phyloP scores from a whole-genome alignment of 1,284 basidiomycete species.

The Ceratorhiza oryzae-sativae region DNA sequence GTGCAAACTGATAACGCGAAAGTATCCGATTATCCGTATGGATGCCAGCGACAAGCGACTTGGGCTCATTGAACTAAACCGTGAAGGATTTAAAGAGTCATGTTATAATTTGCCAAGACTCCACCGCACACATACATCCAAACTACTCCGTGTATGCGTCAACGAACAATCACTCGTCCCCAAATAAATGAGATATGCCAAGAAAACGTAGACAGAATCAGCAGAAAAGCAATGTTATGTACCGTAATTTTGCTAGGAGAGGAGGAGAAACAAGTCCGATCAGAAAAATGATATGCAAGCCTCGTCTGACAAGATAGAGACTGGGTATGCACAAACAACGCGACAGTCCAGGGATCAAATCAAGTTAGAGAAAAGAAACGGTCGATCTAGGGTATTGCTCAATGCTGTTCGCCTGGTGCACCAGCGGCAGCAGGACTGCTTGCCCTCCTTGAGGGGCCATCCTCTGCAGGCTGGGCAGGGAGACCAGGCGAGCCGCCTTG shows the following conservation, averaged over 20 bases:
- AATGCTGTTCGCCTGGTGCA: slow-evolving; percentile 12
- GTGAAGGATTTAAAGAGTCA: not conserved
- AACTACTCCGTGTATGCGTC: slow-evolving; percentile 7
- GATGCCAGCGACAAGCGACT: no score
- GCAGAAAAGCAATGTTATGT: slow-evolving; percentile 10
- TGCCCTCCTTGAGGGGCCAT: not conserved
- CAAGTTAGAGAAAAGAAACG: not conserved
- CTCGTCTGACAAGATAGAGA: slow-evolving; percentile 1
- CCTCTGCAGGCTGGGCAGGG: slow-evolving; percentile 1
- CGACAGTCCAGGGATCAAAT: slow-evolving; percentile 4
- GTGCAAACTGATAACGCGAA: no score
- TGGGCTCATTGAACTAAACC: no score
- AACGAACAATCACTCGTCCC: not conserved
- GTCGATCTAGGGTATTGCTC: not conserved
- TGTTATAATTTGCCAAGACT: not conserved
- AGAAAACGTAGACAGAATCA: not conserved
- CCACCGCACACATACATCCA: not conserved
- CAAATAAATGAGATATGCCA: slow-evolving; percentile 13
- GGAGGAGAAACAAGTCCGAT: not conserved
- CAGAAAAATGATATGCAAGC: not conserved
- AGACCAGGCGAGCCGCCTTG: slow-evolving; percentile 19
- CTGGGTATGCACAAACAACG: slow-evolving; percentile 15
- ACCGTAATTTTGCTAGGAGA: slow-evolving; percentile 18
- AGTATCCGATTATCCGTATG: no score
- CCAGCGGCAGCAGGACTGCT: slow-evolving; percentile 31